These are phyloP conservation scores for Pythium coloratum DNA, from an alignment of 352 stramenopile species.

Conservation along the genomic window DNA sequence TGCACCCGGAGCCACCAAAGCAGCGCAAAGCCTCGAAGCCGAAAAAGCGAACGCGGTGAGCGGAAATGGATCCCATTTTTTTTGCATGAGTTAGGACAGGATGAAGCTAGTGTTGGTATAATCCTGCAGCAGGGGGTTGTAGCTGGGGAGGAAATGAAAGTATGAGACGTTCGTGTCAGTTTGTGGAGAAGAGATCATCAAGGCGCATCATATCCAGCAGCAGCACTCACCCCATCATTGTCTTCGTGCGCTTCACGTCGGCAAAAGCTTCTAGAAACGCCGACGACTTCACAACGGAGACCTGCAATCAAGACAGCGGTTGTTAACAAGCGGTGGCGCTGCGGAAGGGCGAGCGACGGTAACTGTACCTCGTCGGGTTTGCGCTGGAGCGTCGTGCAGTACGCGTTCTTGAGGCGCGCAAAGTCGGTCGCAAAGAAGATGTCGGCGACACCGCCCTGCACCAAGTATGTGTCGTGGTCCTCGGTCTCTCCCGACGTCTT, in stretches of 20 bases:
- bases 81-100: slow-evolving; percentile 48
- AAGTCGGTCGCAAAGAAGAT: slow-evolving; percentile 93
- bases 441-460: slow-evolving; percentile 82
- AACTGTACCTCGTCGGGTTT: slow-evolving; percentile 46
- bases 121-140: slow-evolving; percentile 89
- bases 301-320: slow-evolving; percentile 29
- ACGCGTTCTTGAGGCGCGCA: slow-evolving; percentile 73
- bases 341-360: neutral
- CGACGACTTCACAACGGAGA: slow-evolving; percentile 82
- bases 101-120: slow-evolving; percentile 91
- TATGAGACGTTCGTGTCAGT: neutral
- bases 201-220: neutral
- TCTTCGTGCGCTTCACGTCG: slow-evolving; percentile 75
- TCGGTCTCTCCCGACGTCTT: slow-evolving; percentile 72
- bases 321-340: neutral
- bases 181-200: neutral
- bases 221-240: slow-evolving; percentile 62
- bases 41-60: slow-evolving; percentile 25
- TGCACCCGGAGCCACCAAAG: slow-evolving; percentile 20
- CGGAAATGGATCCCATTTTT: neutral
- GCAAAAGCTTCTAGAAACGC: slow-evolving; percentile 82
- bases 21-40: slow-evolving; percentile 12
- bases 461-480: slow-evolving; percentile 89
- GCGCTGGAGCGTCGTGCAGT: slow-evolving; percentile 64
- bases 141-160: slow-evolving; percentile 36